These are phyloP conservation scores for Carex arenaria DNA, from an alignment of 202 grass and related monocot species.

Conservation along the genomic window DNA sequence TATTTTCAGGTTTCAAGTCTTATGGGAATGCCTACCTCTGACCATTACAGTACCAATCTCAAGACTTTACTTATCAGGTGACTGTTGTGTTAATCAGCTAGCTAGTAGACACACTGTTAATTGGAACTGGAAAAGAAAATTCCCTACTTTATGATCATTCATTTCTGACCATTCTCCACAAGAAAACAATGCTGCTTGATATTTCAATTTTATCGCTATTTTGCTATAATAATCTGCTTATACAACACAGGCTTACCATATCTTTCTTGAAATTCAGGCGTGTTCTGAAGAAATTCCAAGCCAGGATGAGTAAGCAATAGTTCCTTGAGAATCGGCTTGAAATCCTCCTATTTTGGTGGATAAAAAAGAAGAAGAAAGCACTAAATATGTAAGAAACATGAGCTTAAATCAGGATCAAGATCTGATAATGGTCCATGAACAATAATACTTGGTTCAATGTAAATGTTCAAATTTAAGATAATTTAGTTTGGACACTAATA, in stretches of 20 bases:
- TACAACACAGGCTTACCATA: slow-evolving; percentile 47
- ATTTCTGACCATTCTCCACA: background rate
- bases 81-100: background rate
- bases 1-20: background rate
- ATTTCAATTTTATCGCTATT: slow-evolving; percentile 4
- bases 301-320: slow-evolving; percentile 90
- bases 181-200: background rate
- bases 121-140: background rate
- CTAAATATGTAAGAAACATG: slow-evolving; percentile 11
- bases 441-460: slow-evolving; percentile 1
- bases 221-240: background rate
- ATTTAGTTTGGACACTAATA: background rate
- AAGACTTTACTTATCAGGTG: background rate
- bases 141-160: background rate
- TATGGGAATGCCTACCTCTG: background rate
- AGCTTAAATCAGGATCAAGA: background rate
- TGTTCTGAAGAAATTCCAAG: slow-evolving; percentile 91
- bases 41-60: background rate
- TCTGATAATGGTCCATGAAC: background rate
- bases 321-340: slow-evolving; percentile 81
- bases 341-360: slow-evolving; percentile 65
- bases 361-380: slow-evolving; percentile 21
- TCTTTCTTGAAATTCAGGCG: slow-evolving; percentile 99
- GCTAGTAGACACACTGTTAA: background rate
- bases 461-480: slow-evolving; percentile 10